Percentiles rank a stretch among this genome's conserved stretches.
phyloP scores from a whole-genome alignment of 768 basidiomycete species.

The Auricularia auricula-judae region DNA sequence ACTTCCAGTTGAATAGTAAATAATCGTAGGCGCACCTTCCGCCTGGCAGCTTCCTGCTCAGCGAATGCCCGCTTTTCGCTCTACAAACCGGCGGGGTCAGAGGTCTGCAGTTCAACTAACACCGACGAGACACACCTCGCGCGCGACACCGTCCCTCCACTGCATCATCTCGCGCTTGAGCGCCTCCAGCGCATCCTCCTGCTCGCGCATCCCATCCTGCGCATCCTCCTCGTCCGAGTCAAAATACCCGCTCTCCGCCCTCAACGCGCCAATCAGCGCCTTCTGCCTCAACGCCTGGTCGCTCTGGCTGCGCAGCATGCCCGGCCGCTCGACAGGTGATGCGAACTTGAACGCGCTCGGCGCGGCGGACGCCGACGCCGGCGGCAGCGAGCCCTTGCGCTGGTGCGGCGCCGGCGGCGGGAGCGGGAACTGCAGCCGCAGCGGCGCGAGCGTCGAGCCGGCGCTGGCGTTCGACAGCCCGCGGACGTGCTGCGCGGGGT shows the following conservation, averaged over 20 bases:
- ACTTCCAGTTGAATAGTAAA: neutral
- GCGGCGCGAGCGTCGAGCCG: neutral
- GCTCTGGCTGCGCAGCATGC: neutral
- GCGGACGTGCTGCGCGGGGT: neutral
- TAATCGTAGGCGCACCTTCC: neutral
- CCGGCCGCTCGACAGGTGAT: neutral
- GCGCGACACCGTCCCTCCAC: neutral
- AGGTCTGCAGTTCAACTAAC: no score
- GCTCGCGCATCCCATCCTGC: neutral
- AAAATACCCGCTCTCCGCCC: neutral
- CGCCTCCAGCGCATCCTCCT: neutral
- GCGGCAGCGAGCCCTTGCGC: neutral
- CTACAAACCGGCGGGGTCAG: neutral
- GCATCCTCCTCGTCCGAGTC: neutral
- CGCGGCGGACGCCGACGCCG: neutral
- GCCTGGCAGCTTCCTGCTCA: neutral
- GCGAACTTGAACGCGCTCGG: neutral
- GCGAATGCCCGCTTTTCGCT: neutral
- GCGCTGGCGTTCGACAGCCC: neutral
- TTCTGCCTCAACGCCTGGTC: neutral
- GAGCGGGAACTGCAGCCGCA: neutral
- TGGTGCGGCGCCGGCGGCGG: neutral
- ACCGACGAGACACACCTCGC: neutral
- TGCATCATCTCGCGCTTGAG: conserved; percentile 1
- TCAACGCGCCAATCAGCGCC: neutral